Base-by-base conservation (phyloP, 768 basidiomycete genomes). In the Nevesoporus exiguus region DNA sequence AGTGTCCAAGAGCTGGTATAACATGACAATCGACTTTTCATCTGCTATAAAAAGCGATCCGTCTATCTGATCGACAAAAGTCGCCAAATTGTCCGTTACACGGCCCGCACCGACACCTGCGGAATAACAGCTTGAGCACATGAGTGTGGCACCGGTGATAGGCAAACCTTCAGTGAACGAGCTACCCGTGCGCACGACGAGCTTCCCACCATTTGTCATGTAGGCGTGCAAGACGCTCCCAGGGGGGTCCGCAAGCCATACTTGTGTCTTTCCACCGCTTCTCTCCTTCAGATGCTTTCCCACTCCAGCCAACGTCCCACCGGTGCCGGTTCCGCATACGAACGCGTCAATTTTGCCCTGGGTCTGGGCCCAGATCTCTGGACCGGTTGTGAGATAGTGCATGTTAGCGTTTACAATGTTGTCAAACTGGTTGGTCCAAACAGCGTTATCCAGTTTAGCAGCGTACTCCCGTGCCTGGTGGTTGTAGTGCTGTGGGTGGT, bases 391-490 rank as follows among this genome's bases (percentile, higher is more conserved):
- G 37, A 76, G 66, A 69, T 96, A 97, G 69, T 99, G 97, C 19
- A 85, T 87, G 22, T 85, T 63, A 17, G 95, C 84, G 67, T 99
- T 99, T n/a, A 95, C 93, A 24, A 78, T 84, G 73, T 98, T 98
- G 74, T 98, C 96, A 65, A 99, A 98, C 72, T 99, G 97, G 74
- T 99, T 82, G 10, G 93, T 98, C 96, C 97, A 98, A 52, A 98
- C 82, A 11, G 93, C 86, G 67, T 97, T 96, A 2, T 77, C 74
- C 25, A 86, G 69, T 15, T 75, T 73, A 36, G 81, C 79, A 33
- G 97, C 96, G 56, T 86, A 90, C 59, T 93, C 90, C 44, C 86
- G 85, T 25, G 97, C 97, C 73, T 95, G 93, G 74, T 98, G 96
- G 71, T 99, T 99, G 77, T 98, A 99, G 75, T 99, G 98, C 56